Evolutionary conservation across 108 stramenopile genomes (phyloP), one percentile per base, ranked within the genome.

Genomic region (Hondaea fermentalgiana): DNA sequence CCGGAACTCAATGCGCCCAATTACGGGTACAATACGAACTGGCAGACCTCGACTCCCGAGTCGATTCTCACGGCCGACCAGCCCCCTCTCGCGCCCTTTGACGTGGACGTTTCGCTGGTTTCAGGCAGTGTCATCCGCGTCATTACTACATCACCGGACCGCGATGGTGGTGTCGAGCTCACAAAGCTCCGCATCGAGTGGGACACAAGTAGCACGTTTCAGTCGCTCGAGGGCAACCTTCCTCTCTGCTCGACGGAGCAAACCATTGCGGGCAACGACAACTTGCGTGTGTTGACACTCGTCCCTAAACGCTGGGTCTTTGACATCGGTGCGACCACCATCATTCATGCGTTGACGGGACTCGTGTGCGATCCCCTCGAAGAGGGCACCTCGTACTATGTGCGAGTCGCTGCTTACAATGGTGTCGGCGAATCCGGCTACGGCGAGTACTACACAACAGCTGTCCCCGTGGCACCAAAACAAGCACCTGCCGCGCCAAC

Each of bases 391-490:
- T 8, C 87, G 49, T 60, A 60, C 60, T 60, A 88, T 57, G 58
- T 88, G 2, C 87, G 87, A 29, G 59, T 88, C 42, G 87, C 87
- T 16, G 58, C 87, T 5, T 35, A 57, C 44, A 57, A 35, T 44
- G 87, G 58, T 42, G 87, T 87, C 6, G 53, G 53, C 17, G 87
- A 57, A 5, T 23, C 5, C 35, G 87, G 87, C 0, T 60, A 35
- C 60, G 28, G 58, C 59, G 87, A 57, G 8, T 42, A 60, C 59
- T 57, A 57, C 58, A 57, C 87, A 43, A 57, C 87, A 6, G 12
- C 60, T 2, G 87, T 89, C 60, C 92, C 92, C 6, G 59, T 90
- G 35, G 76, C 89, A 4, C 90, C 92, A 0, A 90, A 44, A 57
- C 89, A 91, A 28, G 72, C 53, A 19, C 91, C 92, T 25, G 83